Evolutionary conservation across 2,329 filamentous ascomycete genomes (phyloP).

Genomic region (Rutstroemia sp.): DNA sequence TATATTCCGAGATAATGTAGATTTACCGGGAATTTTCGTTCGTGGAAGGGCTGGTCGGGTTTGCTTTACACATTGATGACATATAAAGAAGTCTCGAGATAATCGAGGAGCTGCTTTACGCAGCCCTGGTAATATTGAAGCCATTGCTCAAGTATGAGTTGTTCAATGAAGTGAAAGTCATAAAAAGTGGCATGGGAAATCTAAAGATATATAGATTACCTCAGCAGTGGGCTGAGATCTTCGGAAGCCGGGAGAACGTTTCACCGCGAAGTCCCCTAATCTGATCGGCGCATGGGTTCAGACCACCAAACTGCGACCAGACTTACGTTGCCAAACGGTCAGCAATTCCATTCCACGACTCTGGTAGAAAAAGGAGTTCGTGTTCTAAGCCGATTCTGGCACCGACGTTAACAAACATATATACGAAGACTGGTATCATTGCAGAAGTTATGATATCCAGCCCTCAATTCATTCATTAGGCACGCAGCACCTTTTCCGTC

Average conservation of each 20-base stretch:
- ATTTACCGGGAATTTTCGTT: constrained; percentile 17
- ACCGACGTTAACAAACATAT: no score
- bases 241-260: background rate
- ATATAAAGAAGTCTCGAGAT: constrained; percentile 27
- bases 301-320: background rate
- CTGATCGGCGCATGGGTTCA: background rate
- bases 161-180: background rate
- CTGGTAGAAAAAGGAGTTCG: background rate
- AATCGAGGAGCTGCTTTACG: constrained; percentile 24
- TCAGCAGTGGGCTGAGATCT: background rate
- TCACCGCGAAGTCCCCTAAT: background rate
- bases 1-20: constrained; percentile 17
- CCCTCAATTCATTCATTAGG: constrained; percentile 1
- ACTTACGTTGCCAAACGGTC: background rate
- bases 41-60: constrained; percentile 8
- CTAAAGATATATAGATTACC: background rate
- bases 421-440: no score
- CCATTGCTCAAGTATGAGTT: constrained; percentile 19
- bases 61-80: constrained; percentile 25
- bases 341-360: background rate
- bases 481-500: background rate
- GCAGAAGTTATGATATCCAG: background rate
- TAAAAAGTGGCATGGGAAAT: background rate
- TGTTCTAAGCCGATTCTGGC: background rate
- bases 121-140: constrained; percentile 26